Base-by-base conservation (phyloP, 345 rosid species). In the Acer yangbiense region DNA sequence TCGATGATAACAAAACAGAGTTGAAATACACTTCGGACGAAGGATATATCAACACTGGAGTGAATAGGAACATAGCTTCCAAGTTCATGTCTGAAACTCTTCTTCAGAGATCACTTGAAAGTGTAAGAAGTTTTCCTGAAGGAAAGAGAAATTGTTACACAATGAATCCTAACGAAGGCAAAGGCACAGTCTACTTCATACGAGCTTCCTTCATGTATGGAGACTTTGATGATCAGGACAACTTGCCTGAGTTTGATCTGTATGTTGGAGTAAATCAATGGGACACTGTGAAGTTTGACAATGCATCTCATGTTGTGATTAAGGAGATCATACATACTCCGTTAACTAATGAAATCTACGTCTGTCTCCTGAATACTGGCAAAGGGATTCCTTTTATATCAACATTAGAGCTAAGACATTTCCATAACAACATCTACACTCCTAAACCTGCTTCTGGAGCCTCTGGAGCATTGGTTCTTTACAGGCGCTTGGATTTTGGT, bases 131-230 rank as follows among this genome's bases (percentile, higher is more conserved):
- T 48, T 84, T 84, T 74, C 83, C 87, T 12, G 14, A 73, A 29
- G 81, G 82, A 57, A 77, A 17, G 48, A 79, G 83, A 70, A 79
- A 60, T 29, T 84, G 87, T 50, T 84, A 84, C 80, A 65, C 77
- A 9, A 23, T 84, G 16, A 69, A 68, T 41, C 83, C 85, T 61
- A 79, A 81, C 0, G 81, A 73, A 73, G 83, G 87, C 52, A 76
- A 43, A 50, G 72, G 11, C 21, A 74, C 65, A 4, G 67, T 67
- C 68, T 84, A 79, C 81, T 65, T 81, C 58, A 69, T 79, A 11
- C 76, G 87, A 65, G 85, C 83, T 66, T 54, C 71, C 9, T 84
- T 84, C 81, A 72, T 84, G 84, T 84, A 84, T 41, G 87, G 87
- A 29, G 75, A 84, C 52, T 84, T 76, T n/a, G 87, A 84, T 77